Conservation (phyloP, 2,329 filamentous ascomycete species). For the Apiospora hydei region DNA sequence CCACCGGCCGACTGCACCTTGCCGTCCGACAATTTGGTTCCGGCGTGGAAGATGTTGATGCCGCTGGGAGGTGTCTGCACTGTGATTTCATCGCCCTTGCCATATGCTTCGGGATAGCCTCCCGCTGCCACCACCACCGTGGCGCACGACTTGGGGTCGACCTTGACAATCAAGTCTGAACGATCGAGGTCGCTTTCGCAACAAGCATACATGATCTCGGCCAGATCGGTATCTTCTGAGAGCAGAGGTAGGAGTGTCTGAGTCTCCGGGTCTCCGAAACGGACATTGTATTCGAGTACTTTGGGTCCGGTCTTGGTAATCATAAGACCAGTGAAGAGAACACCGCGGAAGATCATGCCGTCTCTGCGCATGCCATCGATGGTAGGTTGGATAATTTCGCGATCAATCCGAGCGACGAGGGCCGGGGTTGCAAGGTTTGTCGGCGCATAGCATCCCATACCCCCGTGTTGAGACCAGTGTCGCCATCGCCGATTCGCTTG, state of each 20-base stretch:
- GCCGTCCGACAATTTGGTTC: slow-evolving; percentile 71
- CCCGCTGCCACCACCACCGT: slow-evolving; percentile 94
- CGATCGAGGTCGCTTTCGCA: slow-evolving; percentile 76
- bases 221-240: slow-evolving; percentile 74
- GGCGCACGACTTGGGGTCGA: slow-evolving; percentile 76
- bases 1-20: slow-evolving; percentile 82
- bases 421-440: slow-evolving; percentile 79
- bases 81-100: slow-evolving; percentile 73
- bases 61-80: slow-evolving; percentile 54
- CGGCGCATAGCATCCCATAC: slow-evolving; percentile 98
- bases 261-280: slow-evolving; percentile 91
- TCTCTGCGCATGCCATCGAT: slow-evolving; percentile 88
- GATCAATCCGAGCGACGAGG: slow-evolving; percentile 80
- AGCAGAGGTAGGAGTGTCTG: slow-evolving; percentile 63
- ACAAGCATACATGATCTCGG: slow-evolving; percentile 87
- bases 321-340: slow-evolving; percentile 86
- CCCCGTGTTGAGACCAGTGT: slow-evolving; percentile 94
- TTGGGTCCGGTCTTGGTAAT: slow-evolving; percentile 78
- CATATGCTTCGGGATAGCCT: slow-evolving; percentile 87
- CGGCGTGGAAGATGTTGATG: slow-evolving; percentile 90
- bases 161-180: slow-evolving; percentile 63
- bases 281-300: slow-evolving; percentile 90
- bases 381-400: slow-evolving; percentile 86
- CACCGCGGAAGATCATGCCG: slow-evolving; percentile 74
- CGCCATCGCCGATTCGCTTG: slow-evolving; percentile 91